phyloP scores from a whole-genome alignment of 441 rosid genomes.

The Jatropha podagrica region DNA sequence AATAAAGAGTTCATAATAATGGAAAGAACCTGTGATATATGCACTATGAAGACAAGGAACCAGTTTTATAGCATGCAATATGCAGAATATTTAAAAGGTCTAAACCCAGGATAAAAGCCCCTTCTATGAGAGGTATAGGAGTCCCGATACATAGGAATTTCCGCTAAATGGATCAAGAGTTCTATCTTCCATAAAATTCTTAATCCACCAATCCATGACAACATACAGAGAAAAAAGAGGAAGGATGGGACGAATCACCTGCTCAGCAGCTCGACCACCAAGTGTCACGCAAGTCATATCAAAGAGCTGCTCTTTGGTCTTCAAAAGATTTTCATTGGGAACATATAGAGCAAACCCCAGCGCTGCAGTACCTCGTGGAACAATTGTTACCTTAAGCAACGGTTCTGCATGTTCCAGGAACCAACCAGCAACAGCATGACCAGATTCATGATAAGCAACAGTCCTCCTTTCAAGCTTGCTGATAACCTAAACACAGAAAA shows the following conservation, averaged over 20 bases:
- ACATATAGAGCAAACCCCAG: constrained; percentile 74
- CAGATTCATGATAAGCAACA: constrained; percentile 75
- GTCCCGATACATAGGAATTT: neutral
- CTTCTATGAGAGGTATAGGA: too few species aligned
- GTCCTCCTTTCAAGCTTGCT: constrained; percentile 64
- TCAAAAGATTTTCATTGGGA: constrained; percentile 60
- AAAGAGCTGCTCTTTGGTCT: constrained; percentile 70
- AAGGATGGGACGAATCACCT: constrained; percentile 35
- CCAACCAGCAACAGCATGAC: constrained; percentile 77
- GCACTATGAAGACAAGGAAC: neutral
- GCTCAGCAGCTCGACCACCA: constrained; percentile 69
- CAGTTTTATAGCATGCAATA: neutral
- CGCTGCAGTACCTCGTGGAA: constrained; percentile 70
- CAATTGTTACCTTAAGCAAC: constrained; percentile 68
- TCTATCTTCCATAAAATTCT: neutral
- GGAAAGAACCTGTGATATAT: neutral
- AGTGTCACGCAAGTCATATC: constrained; percentile 72
- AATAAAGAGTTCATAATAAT: too few species aligned
- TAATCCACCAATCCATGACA: neutral
- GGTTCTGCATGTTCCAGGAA: constrained; percentile 71
- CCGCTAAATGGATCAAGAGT: neutral
- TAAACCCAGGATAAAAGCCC: neutral
- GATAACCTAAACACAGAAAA: constrained; percentile 40
- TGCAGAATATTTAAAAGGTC: neutral
- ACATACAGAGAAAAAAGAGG: constrained; percentile 5